Base-by-base conservation (phyloP, 2,329 filamentous ascomycete genomes). In the Nannizziopsis barbatae region DNA sequence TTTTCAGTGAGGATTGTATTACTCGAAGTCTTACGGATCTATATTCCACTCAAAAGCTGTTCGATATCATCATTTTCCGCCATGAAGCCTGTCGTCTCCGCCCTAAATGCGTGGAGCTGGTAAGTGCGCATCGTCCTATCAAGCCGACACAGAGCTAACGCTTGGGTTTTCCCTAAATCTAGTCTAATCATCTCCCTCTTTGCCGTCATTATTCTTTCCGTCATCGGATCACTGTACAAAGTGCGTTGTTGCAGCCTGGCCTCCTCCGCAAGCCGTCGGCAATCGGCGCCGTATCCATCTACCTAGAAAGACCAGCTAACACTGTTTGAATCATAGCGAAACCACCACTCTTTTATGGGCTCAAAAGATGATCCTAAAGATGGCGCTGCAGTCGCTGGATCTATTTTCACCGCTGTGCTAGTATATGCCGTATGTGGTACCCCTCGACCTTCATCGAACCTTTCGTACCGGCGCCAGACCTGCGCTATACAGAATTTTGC, bases 71-170 rank as follows among this genome's bases (percentile, higher is more conserved):
- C 22, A 7, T 7, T 7, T 27, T 27, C 17, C 57, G 58, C 67
- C 63, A 95, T 95, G 89, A 95, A 95, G 82, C 89, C 90, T 58
- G 75, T 96, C 64, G 86, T 96, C 59, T 84, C 86, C 64, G 83
- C 87, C 57, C 78, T 89, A 72, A 89, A 94, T 72, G 90, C 89
- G 62, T 95, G 89, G 88, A 86, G 82, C 73, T 95, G 89, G 89
- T 95, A 74, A 63, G 80, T 46, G 35, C 17, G 6, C 36, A 27
- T 27, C 22, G 22, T 27, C 41, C 14, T 9, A 31, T 10, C 46
- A 15, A 52, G 56, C 35, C 40, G 6, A 8, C 14, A 15, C 20
- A 44, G 22, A 53, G 60, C 49, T 52, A 42, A 47, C 51, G 31
- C 22, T 42, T 41, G 41, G 30, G 22, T 37, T 22, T 15, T 45